These are phyloP conservation scores for Lasiosphaeriaceae sp. DNA, from an alignment of 495 filamentous ascomycete species.

Conservation along the genomic window DNA sequence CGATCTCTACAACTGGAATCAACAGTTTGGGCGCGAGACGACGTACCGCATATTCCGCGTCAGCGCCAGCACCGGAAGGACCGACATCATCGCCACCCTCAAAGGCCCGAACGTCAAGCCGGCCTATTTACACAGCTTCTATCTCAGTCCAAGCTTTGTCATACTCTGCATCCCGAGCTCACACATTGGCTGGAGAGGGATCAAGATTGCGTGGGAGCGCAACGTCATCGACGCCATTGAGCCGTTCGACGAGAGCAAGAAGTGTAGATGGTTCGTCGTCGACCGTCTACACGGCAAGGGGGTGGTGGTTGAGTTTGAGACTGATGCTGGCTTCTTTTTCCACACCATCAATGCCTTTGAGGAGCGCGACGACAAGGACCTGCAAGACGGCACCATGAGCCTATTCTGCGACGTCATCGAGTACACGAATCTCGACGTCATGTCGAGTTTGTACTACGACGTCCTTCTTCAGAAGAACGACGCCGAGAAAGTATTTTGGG, in stretches of 20 bases:
- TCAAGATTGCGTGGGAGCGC: constrained; percentile 51
- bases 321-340: constrained; percentile 65
- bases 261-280: constrained; percentile 65
- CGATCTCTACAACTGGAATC: constrained; percentile 75
- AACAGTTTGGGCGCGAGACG: constrained; percentile 38
- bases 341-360: constrained; percentile 74
- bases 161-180: constrained; percentile 60
- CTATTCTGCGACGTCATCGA: constrained; percentile 56
- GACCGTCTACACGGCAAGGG: constrained; percentile 52
- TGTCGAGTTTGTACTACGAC: constrained; percentile 57
- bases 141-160: constrained; percentile 60
- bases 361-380: constrained; percentile 33
- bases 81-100: constrained; percentile 66
- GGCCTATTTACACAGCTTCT: constrained; percentile 73
- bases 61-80: constrained; percentile 56
- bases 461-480: constrained; percentile 45
- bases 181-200: constrained; percentile 43
- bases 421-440: constrained; percentile 53
- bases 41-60: constrained; percentile 63
- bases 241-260: constrained; percentile 45
- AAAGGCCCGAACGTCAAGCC: constrained; percentile 36
- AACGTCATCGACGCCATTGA: constrained; percentile 57
- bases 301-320: constrained; percentile 57
- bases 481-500: constrained; percentile 22
- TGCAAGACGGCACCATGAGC: constrained; percentile 8